Percentiles rank a stretch among this genome's conserved stretches.
Conservation (phyloP, 2,329 filamentous ascomycete genomes). For the Aureobasidium sp. region DNA sequence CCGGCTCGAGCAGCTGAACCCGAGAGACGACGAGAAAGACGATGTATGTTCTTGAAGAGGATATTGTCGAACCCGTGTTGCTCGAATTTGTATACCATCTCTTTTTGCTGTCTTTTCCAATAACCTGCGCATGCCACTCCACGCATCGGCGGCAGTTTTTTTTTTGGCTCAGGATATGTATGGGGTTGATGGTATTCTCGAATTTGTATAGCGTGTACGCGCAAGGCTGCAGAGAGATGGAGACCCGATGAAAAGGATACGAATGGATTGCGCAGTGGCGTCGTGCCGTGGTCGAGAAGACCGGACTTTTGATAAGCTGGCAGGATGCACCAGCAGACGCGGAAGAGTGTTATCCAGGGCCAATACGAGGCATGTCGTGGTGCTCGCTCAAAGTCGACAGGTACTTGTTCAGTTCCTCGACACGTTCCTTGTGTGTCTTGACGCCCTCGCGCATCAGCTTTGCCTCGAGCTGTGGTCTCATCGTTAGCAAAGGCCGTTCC, state of each 20-base stretch:
- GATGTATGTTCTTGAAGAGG: not conserved
- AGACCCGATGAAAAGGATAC: not conserved
- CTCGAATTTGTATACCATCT: not conserved
- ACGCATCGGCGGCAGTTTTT: not conserved
- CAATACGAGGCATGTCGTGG: slow-evolving; percentile 77
- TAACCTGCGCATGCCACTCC: not conserved
- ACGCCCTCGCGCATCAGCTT: slow-evolving; percentile 74
- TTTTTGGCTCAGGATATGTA: not conserved
- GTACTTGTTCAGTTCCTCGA: slow-evolving; percentile 93
- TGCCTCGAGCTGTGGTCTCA: slow-evolving; percentile 59
- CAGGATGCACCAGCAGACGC: not conserved
- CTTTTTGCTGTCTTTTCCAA: not conserved
- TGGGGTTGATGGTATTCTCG: not conserved
- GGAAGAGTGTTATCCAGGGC: slow-evolving; percentile 43
- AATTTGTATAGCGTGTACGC: not conserved
- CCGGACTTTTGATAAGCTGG: not conserved
- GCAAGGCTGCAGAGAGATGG: not conserved
- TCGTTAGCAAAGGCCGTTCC: not conserved
- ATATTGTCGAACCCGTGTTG: not conserved
- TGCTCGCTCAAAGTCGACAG: slow-evolving; percentile 88
- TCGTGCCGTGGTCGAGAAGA: not conserved
- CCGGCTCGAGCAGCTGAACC: too few relatives aligned
- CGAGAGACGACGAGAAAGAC: not conserved
- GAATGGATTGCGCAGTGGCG: not conserved
- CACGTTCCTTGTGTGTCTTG: slow-evolving; percentile 94